A percentile compares a stretch with the other conserved stretches of the same genome.
Conservation (phyloP, 257 asterid genomes). For the Capsicum baccatum region DNA sequence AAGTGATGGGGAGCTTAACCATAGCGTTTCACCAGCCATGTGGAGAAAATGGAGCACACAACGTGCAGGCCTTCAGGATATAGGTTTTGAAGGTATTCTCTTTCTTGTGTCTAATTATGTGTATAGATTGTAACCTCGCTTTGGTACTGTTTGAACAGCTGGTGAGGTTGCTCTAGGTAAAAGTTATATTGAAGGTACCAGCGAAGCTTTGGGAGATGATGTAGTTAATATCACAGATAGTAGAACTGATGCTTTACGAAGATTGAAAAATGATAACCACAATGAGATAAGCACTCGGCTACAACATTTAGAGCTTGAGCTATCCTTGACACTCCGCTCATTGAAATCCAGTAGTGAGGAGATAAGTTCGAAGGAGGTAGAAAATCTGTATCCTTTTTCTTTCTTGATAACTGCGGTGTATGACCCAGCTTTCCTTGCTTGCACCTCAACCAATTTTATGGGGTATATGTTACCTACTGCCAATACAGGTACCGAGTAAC, state of each 20-base stretch:
- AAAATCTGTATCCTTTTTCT: neutral
- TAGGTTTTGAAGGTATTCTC: conserved; percentile 67
- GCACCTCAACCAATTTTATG: neutral
- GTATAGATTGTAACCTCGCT: neutral
- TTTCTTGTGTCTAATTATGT: neutral
- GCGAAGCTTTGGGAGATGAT: conserved; percentile 43
- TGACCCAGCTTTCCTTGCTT: neutral
- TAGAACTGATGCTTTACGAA: conserved; percentile 40
- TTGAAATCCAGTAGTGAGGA: conserved; percentile 59
- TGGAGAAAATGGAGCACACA: conserved; percentile 78
- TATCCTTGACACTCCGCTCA: conserved; percentile 55
- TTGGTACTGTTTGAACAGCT: conserved; percentile 56
- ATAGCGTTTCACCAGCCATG: conserved; percentile 51
- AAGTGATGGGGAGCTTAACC: conserved; percentile 41
- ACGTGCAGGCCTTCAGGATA: conserved; percentile 54
- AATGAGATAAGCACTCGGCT: conserved; percentile 56
- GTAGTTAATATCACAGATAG: conserved; percentile 40
- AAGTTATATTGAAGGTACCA: conserved; percentile 37
- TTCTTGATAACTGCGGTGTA: neutral
- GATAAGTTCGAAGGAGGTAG: conserved; percentile 54
- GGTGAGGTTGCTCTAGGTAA: conserved; percentile 63
- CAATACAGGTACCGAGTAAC: neutral
- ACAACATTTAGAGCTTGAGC: conserved; percentile 67
- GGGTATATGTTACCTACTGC: neutral
- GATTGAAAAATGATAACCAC: conserved; percentile 42